Base-by-base conservation (phyloP, 805 yeast genomes). In the Debaryomyces prosopidis region DNA sequence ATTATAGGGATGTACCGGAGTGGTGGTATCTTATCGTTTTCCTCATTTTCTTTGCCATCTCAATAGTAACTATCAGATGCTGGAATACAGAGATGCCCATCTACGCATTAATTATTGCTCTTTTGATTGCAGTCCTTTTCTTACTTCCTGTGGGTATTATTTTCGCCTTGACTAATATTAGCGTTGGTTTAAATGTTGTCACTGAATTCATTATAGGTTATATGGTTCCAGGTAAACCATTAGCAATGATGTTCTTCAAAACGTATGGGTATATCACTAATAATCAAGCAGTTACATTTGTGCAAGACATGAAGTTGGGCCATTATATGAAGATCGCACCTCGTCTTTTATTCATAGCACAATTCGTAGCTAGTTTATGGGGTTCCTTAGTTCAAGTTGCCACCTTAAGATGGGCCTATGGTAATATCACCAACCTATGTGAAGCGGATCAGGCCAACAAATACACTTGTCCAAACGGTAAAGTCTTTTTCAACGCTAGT, bases 401-500 rank as follows among this genome's bases (percentile, higher is more conserved):
- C 38, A 70, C 69, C 34, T 62, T 70, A 58, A 63, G 73, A 60
- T 72, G 76, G 76, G 51, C 68, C 36, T 69, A 69, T 46, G 71
- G 69, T 30, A 44, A 57, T 45, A 69, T 70, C 44, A 48, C 61
- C 6, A 45, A 59, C 47, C 59, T 72, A 47, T 72, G 77, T 60
- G 40, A 39, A 5, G 46, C 65, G 5, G 46, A 52, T 28, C 70
- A 69, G 49, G 42, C 48, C 30, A 52, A 52, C 47, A 45, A 55
- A 42, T 71, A 66, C 58, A 66, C 73, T 18, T 72, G 77, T 61
- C 76, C 77, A 32, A 59, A 59, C 46, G 77, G 75, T 46, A 59
- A 51, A 43, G 74, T 63, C 20, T 68, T 71, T 58, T 71, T 67
- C 63, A 71, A 63, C 55, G 74, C 76, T 32, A 65, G 73, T 18